Evolutionary conservation across 495 filamentous ascomycete genomes (phyloP), one percentile per base, ranked within the genome.

Genomic region (Xylona heveae): DNA sequence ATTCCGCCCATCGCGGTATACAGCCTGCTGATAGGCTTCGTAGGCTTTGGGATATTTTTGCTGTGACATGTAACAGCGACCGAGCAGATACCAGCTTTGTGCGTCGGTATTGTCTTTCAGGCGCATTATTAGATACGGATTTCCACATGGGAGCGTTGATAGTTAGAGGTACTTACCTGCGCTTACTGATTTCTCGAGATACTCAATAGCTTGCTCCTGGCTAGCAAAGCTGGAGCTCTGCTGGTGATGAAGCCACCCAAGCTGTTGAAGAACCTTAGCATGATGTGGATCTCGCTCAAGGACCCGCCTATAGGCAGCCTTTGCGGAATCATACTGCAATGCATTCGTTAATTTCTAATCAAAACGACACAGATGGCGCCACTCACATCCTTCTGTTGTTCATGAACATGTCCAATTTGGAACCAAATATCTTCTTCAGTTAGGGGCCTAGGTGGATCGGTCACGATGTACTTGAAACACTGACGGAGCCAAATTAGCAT

Each of bases 361-460:
- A 38, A 19, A 19, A 28, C 10, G 30, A 15, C n/a, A 35, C 10
- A 25, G 19, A 22, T 27, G 12, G 29, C 9, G 24, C 22, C 8
- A 67, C 88, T 54, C 61, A 94, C 88, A 43, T 97, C 88, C 62
- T 95, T 95, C 50, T 94, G 85, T 43, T 95, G 90, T 43, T 99
- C 88, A 48, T 99, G 81, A 29, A 99, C 88, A 52, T 99, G 88
- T 16, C 88, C 88, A 42, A 99, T 95, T 51, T 99, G 88, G 55
- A 99, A 99, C 85, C 85, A 95, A 38, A 99, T 99, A 45, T 99
- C 88, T 49, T 94, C 88, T 47, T 95, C 84, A 1, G 83, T 95
- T 50, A 99, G 54, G 10, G 88, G 88, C 3, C 81, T 67, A 6
- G 88, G 88, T 13, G 88, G 90, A 28, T 92, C 81, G 35, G 68